A percentile compares a stretch with the other conserved stretches of the same genome.
phyloP scores from a whole-genome alignment of 2,329 filamentous ascomycete genomes.

The Madurella mycetomatis region DNA sequence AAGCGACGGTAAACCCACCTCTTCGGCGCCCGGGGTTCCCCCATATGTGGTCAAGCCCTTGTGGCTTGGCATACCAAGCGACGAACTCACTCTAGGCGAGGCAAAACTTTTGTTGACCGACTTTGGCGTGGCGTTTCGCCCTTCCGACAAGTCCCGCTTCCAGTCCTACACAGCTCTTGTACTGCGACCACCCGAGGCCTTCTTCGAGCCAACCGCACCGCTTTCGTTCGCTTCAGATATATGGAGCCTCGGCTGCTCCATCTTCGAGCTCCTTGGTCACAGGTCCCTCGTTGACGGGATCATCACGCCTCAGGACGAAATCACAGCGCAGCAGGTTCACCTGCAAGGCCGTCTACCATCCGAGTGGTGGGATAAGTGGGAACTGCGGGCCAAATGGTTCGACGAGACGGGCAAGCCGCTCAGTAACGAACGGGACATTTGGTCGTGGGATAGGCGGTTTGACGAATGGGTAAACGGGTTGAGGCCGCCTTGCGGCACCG shows the following conservation, averaged over 20 bases:
- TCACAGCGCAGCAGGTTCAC: constrained; percentile 32
- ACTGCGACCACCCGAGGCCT: constrained; percentile 33
- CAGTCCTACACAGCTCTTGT: constrained; percentile 31
- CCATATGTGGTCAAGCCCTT: constrained; percentile 29
- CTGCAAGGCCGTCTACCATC: constrained; percentile 25
- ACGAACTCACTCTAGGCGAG: constrained; percentile 27
- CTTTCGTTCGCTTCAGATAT: constrained; percentile 36
- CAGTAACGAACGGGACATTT: constrained; percentile 9
- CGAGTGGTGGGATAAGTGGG: constrained; percentile 18
- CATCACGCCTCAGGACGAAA: constrained; percentile 29
- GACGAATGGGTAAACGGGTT: constrained; percentile 29
- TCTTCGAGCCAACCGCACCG: constrained; percentile 33
- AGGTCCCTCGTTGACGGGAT: constrained; percentile 26
- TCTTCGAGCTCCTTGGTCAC: constrained; percentile 34
- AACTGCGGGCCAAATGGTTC: constrained; percentile 12
- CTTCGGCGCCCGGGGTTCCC: constrained; percentile 27
- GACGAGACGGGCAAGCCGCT: constrained; percentile 6
- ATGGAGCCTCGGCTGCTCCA: constrained; percentile 36
- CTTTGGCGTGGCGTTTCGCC: constrained; percentile 36
- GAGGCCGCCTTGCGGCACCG: constrained; percentile 22
- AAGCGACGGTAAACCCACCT: constrained; percentile 18
- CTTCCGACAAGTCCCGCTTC: constrained; percentile 19
- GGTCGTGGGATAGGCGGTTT: constrained; percentile 30
- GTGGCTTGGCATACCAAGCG: constrained; percentile 33
- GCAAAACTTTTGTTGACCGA: constrained; percentile 27